A percentile compares a stretch with the other conserved stretches of the same genome.
Conservation (phyloP, 139 green algal genomes). For the Chlamydomonas sp. region DNA sequence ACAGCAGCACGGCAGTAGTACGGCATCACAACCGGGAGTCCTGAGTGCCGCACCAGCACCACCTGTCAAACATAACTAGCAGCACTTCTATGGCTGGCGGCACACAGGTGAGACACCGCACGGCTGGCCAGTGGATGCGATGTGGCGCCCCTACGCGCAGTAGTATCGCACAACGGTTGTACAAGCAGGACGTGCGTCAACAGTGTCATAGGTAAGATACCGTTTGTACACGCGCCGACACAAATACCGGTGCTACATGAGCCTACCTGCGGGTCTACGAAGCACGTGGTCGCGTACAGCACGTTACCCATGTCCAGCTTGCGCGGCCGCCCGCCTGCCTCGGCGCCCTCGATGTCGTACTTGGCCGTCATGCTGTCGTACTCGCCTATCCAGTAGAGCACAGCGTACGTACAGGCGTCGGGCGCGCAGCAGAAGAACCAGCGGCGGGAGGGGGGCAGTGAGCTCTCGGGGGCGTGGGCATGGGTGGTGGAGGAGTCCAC, state of each 20-base stretch:
- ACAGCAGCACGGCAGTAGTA: background rate
- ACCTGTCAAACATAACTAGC: background rate
- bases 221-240: background rate
- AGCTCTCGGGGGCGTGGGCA: background rate
- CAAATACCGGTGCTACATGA: background rate
- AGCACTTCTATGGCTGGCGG: too few species aligned
- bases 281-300: slow-evolving; percentile 61
- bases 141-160: too few species aligned
- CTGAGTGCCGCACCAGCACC: background rate
- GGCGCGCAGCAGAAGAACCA: slow-evolving; percentile 52
- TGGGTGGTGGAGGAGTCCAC: slow-evolving; percentile 12
- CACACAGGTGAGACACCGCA: too few species aligned
- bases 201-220: background rate
- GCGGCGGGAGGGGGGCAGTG: background rate
- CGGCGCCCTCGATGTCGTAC: slow-evolving; percentile 35
- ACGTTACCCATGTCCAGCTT: slow-evolving; percentile 64
- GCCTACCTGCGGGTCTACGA: slow-evolving; percentile 52
- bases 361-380: slow-evolving; percentile 24
- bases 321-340: slow-evolving; percentile 47
- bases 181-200: background rate
- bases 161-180: background rate
- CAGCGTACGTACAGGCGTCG: slow-evolving; percentile 60
- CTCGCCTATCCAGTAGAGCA: slow-evolving; percentile 58
- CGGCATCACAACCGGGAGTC: too few species aligned
- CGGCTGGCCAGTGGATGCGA: too few species aligned